Conservation (phyloP, 2,329 filamentous ascomycete species). For the Cladosporium halotolerans region DNA sequence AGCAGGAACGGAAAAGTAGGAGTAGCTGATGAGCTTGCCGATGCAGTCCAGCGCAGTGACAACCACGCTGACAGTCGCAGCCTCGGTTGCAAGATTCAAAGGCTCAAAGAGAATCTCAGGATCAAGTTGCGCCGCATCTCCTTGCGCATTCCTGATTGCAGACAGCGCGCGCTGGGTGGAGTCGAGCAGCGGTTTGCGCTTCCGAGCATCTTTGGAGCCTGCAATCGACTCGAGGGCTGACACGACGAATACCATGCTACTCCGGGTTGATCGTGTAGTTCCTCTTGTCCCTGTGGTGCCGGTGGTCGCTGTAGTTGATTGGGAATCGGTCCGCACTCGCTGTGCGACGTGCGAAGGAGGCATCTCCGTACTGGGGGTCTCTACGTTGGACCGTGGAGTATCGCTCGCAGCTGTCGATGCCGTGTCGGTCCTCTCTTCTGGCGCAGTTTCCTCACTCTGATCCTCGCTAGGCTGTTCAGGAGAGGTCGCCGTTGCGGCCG, state of each 20-base stretch:
- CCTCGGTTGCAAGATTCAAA: constrained; percentile 81
- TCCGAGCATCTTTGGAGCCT: constrained; percentile 82
- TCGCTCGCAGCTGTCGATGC: neutral
- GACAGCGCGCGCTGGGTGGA: constrained; percentile 73
- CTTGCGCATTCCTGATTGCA: constrained; percentile 68
- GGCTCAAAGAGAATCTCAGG: constrained; percentile 90
- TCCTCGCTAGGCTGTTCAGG: neutral
- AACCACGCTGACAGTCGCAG: constrained; percentile 75
- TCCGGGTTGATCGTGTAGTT: constrained; percentile 57
- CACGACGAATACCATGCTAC: constrained; percentile 92
- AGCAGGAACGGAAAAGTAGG: constrained; percentile 73
- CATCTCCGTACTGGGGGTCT: constrained; percentile 14
- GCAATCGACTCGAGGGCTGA: constrained; percentile 89
- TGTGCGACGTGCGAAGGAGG: constrained; percentile 17
- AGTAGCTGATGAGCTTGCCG: constrained; percentile 97
- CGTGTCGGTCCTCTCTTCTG: neutral
- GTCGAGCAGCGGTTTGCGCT: constrained; percentile 76
- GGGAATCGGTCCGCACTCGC: constrained; percentile 53
- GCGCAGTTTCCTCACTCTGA: neutral
- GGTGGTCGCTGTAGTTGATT: constrained; percentile 50
- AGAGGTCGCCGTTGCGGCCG: neutral
- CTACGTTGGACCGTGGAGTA: constrained; percentile 5
- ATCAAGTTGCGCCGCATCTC: constrained; percentile 73
- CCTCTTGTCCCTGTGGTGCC: constrained; percentile 44
- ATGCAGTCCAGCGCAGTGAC: constrained; percentile 94